Evolutionary conservation across 441 rosid genomes (phyloP).

Genomic region (Pelargonium hybrid): DNA sequence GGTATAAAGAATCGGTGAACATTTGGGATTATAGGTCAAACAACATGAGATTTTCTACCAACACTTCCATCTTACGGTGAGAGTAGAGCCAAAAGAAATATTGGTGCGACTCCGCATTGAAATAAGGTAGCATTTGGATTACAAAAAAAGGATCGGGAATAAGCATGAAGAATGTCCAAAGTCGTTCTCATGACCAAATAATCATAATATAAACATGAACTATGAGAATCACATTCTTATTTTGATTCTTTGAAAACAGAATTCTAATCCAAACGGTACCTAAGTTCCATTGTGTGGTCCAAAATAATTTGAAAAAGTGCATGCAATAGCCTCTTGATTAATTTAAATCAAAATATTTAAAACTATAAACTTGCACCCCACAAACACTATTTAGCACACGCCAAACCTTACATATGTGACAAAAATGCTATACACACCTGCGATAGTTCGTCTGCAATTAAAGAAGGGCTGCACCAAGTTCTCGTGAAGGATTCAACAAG

Average conservation of each 20-base stretch:
- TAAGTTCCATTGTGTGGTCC: background rate
- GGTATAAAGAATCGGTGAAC: background rate
- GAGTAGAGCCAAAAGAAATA: background rate
- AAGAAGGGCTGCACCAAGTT: constrained; percentile 87
- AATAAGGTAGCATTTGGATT: too few relatives aligned
- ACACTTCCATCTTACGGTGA: background rate
- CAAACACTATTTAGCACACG: background rate
- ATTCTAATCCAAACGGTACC: background rate
- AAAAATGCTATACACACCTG: constrained; percentile 44
- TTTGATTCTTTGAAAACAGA: too few relatives aligned
- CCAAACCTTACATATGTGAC: constrained; percentile 7
- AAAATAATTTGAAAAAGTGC: background rate
- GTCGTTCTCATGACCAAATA: too few relatives aligned
- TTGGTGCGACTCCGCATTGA: background rate
- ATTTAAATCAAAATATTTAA: background rate
- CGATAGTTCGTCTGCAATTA: constrained; percentile 67
- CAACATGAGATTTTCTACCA: background rate
- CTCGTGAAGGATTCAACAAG: constrained; percentile 73
- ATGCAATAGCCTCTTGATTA: background rate
- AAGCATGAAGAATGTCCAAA: too few relatives aligned
- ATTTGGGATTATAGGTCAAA: background rate
- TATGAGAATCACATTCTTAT: too few relatives aligned
- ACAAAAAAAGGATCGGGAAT: too few relatives aligned
- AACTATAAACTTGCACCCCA: background rate
- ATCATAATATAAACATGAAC: too few relatives aligned